Evolutionary conservation across 2,329 filamentous ascomycete species (phyloP).

Genomic region (Claviceps quebecensis): DNA sequence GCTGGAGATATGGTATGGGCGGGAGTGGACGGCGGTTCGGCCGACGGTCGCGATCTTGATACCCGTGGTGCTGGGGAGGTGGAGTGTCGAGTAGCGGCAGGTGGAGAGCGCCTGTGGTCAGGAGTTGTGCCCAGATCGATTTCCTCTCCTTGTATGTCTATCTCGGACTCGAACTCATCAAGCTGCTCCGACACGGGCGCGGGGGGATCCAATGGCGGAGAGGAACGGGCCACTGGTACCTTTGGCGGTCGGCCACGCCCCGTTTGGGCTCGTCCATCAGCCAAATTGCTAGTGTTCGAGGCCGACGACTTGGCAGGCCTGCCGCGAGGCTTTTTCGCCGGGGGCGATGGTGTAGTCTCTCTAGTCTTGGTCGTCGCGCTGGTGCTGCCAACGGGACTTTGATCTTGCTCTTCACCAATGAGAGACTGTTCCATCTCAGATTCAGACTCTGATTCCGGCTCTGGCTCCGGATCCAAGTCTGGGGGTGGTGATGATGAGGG

Average conservation of each 20-base stretch:
- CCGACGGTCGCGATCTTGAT: slow-evolving; percentile 5
- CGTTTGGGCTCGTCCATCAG: slow-evolving; percentile 14
- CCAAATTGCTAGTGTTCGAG: neutral
- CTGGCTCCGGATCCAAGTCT: neutral
- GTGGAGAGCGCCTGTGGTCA: neutral
- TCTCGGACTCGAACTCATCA: slow-evolving; percentile 6
- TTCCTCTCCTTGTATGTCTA: neutral
- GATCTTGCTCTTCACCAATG: slow-evolving; percentile 10
- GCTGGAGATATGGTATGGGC: slow-evolving; percentile 27
- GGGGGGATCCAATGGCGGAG: neutral
- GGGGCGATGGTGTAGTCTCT: slow-evolving; percentile 8
- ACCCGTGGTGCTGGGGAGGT: neutral
- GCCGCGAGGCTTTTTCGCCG: slow-evolving; percentile 15
- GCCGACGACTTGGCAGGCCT: slow-evolving; percentile 10
- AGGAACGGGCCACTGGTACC: neutral
- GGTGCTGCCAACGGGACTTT: slow-evolving; percentile 25
- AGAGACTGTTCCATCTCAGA: slow-evolving; percentile 7
- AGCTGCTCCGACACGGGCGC: slow-evolving; percentile 1
- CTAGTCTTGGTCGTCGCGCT: slow-evolving; percentile 27
- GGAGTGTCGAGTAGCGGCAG: neutral
- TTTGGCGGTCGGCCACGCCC: slow-evolving; percentile 19
- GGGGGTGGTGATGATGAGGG: neutral
- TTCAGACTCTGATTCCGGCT: slow-evolving; percentile 9
- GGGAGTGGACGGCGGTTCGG: slow-evolving; percentile 29
- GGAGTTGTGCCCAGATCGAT: neutral